Percentiles rank a stretch among this genome's conserved stretches.
phyloP scores from a whole-genome alignment of 2,329 filamentous ascomycete genomes.

The Diaporthe helianthi region DNA sequence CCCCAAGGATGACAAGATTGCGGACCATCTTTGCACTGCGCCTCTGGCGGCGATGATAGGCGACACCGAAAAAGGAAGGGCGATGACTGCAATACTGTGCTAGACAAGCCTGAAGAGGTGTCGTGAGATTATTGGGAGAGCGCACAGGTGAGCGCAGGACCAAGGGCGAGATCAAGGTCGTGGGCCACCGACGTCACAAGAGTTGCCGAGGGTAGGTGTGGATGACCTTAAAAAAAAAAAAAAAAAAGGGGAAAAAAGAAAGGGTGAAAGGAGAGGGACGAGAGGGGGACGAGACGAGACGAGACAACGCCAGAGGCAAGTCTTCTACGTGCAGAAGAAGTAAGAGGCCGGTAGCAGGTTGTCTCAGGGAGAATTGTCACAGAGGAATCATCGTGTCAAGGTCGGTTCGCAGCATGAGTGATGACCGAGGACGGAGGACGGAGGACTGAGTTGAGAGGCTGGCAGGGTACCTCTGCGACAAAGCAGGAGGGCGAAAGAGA shows the following conservation, averaged over 20 bases:
- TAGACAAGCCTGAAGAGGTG: neutral
- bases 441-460: slow-evolving; percentile 1
- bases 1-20: slow-evolving; percentile 92
- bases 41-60: neutral
- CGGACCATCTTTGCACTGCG: slow-evolving; percentile 72
- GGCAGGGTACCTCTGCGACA: slow-evolving; percentile 3
- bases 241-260: too few species aligned
- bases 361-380: slow-evolving; percentile 26
- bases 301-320: slow-evolving; percentile 29
- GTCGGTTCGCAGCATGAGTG: slow-evolving; percentile 3
- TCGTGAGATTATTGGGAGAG: neutral
- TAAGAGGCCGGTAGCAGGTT: neutral
- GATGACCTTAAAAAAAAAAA: slow-evolving; percentile 9
- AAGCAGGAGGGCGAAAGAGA: slow-evolving; percentile 2
- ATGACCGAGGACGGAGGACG: slow-evolving; percentile 5
- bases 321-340: slow-evolving; percentile 8
- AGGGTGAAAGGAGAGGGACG: too few species aligned
- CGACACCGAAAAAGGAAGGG: neutral
- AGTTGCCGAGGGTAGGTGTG: slow-evolving; percentile 39
- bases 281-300: slow-evolving; percentile 19
- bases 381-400: slow-evolving; percentile 32
- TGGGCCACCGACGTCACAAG: slow-evolving; percentile 34
- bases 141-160: neutral
- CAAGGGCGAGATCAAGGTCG: slow-evolving; percentile 14
- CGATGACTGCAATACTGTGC: neutral